Evolutionary conservation across 2,329 filamentous ascomycete species (phyloP).

Genomic region (Plenodomus tracheiphilus): DNA sequence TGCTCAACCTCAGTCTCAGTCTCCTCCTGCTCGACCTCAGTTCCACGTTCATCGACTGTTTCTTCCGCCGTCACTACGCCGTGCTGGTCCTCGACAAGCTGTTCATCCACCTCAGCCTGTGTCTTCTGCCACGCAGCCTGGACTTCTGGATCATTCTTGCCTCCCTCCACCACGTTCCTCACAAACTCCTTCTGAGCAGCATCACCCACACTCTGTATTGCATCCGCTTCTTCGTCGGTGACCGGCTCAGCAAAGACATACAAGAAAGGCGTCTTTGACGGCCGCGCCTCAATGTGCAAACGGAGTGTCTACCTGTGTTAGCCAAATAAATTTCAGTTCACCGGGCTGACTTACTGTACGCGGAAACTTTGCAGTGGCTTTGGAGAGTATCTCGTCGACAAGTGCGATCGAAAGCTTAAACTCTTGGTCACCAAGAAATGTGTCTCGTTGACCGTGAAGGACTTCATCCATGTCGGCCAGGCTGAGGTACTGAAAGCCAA

Average conservation of each 20-base stretch:
- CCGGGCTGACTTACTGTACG: slow-evolving; percentile 51
- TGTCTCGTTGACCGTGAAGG: slow-evolving; percentile 76
- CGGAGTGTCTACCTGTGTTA: slow-evolving; percentile 63
- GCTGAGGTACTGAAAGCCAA: slow-evolving; percentile 94
- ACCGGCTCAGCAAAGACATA: slow-evolving; percentile 91
- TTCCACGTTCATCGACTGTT: slow-evolving; percentile 9
- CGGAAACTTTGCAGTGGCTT: slow-evolving; percentile 75
- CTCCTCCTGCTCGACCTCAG: slow-evolving; percentile 1
- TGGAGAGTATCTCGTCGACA: slow-evolving; percentile 77
- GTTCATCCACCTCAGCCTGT: slow-evolving; percentile 38
- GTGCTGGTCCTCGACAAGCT: slow-evolving; percentile 31
- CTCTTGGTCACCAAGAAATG: slow-evolving; percentile 74
- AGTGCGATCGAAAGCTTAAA: slow-evolving; percentile 80
- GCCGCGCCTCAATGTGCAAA: slow-evolving; percentile 78
- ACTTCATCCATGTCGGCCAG: slow-evolving; percentile 86
- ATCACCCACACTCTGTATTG: slow-evolving; percentile 71
- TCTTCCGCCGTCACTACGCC: slow-evolving; percentile 15
- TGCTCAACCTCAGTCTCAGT: slow-evolving; percentile 1
- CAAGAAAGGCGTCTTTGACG: slow-evolving; percentile 66
- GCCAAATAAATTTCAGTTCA: not conserved
- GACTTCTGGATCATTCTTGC: slow-evolving; percentile 31
- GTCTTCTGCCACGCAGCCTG: slow-evolving; percentile 38
- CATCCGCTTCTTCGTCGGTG: slow-evolving; percentile 68
- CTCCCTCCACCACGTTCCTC: slow-evolving; percentile 57
- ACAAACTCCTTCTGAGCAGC: slow-evolving; percentile 71